A percentile compares a stretch with the other conserved stretches of the same genome.
phyloP scores from a whole-genome alignment of 1,284 basidiomycete species.

The Porogramme epimiltina region DNA sequence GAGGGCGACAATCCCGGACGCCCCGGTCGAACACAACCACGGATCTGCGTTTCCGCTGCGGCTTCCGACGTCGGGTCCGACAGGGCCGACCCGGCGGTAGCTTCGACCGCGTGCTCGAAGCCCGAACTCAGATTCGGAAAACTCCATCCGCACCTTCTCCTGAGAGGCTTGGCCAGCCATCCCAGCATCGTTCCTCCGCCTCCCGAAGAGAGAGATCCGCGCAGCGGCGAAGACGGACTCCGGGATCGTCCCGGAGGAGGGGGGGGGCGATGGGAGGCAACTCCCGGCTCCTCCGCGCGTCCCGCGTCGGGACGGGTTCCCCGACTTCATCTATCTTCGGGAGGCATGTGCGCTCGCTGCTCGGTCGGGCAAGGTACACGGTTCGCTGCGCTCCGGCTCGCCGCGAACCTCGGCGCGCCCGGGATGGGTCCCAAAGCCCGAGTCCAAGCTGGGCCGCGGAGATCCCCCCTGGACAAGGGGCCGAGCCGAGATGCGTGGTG shows the following conservation, averaged over 20 bases:
- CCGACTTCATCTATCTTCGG: conserved; percentile 29
- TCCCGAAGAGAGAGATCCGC: conserved; percentile 21
- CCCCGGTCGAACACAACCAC: background rate
- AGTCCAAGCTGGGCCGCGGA: background rate
- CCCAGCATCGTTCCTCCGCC: conserved; percentile 27
- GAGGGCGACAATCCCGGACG: background rate
- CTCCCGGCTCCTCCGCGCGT: conserved; percentile 24
- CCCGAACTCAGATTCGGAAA: too few species aligned
- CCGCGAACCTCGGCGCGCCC: conserved; percentile 17
- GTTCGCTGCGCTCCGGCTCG: conserved; percentile 24
- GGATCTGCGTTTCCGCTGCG: background rate
- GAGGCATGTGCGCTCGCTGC: conserved; percentile 30
- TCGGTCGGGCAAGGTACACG: conserved; percentile 30
- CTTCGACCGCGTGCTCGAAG: too few species aligned
- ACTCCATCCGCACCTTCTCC: conserved; percentile 18
- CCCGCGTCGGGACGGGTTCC: conserved; percentile 23
- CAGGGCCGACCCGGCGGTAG: too few species aligned
- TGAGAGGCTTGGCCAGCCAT: conserved; percentile 32
- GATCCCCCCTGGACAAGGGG: background rate
- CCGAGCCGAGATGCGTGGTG: conserved; percentile 18
- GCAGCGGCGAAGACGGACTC: conserved; percentile 13
- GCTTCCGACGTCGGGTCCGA: too few species aligned
- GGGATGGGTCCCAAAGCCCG: background rate
- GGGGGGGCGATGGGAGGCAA: too few species aligned
- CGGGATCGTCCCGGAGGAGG: conserved; percentile 7